These are phyloP conservation scores for Pythium folliculosum DNA, from an alignment of 352 stramenopile genomes.

Conservation along the genomic window DNA sequence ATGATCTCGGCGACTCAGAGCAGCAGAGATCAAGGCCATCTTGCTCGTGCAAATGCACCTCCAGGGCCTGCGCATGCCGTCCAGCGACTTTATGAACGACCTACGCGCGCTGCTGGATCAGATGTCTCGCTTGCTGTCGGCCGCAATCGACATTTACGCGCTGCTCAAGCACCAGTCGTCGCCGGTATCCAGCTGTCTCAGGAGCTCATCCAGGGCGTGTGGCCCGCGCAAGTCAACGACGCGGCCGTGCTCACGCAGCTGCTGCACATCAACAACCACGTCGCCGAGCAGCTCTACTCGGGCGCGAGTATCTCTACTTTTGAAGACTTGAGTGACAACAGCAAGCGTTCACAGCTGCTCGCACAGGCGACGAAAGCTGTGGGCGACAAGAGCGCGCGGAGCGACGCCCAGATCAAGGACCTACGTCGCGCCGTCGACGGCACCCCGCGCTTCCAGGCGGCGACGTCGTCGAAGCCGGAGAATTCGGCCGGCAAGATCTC, in stretches of 20 bases:
- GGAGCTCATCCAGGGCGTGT: slow-evolving; percentile 53
- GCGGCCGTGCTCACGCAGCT: slow-evolving; percentile 45
- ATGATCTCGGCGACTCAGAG: slow-evolving; percentile 72
- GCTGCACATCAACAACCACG: slow-evolving; percentile 37
- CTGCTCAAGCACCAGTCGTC: slow-evolving; percentile 52
- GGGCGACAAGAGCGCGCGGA: slow-evolving; percentile 19
- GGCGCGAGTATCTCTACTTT: slow-evolving; percentile 3
- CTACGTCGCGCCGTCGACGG: slow-evolving; percentile 44
- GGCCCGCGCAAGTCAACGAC: slow-evolving; percentile 29
- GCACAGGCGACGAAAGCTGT: slow-evolving; percentile 9
- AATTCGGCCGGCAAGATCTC: slow-evolving; percentile 5
- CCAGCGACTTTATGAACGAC: slow-evolving; percentile 98
- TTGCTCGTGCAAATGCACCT: slow-evolving; percentile 96
- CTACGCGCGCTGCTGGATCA: slow-evolving; percentile 97
- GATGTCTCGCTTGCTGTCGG: slow-evolving; percentile 93
- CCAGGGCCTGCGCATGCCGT: slow-evolving; percentile 90
- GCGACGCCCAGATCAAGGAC: slow-evolving; percentile 37
- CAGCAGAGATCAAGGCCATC: slow-evolving; percentile 83
- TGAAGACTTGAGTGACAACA: slow-evolving; percentile 13
- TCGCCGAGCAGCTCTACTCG: slow-evolving; percentile 39
- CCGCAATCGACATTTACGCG: slow-evolving; percentile 89
- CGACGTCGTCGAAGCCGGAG: background rate
- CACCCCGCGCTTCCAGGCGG: slow-evolving; percentile 45
- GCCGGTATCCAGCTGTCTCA: slow-evolving; percentile 59
- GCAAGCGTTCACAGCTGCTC: slow-evolving; percentile 17